Base-by-base conservation (phyloP, 192 early-diverging fungal genomes). In the Coemansia sp. region DNA sequence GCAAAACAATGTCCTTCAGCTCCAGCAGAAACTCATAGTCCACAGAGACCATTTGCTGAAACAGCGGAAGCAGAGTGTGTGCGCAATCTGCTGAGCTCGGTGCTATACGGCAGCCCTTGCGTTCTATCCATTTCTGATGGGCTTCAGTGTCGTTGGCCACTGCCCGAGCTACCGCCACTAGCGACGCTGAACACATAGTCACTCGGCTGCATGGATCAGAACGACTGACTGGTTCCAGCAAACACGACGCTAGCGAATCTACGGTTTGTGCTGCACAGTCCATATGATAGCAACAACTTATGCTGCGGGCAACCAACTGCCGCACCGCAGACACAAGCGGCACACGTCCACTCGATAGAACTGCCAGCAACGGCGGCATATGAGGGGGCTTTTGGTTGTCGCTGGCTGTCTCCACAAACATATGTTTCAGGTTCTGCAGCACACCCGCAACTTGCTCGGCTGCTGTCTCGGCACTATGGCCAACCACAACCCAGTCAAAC, bases 21-120 rank as follows among this genome's bases (percentile, higher is more conserved):
- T 60, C 29, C 21, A 67, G 48, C 35, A 67, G 14, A 17, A 67
- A 56, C 21, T 67, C 65, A 37, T 67, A 67, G 50, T 67, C 65
- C 16, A 67, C 65, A 25, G 65, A 59, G 9, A 67, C 65, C 50
- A 67, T 67, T 19, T 67, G 65, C 58, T 59, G 65, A 25, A 67
- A 67, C 38, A 67, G 48, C 27, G 16, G 27, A n/a, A 67, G 22
- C 27, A 59, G 47, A 22, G 35, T 26, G 17, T 41, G 12, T 3
- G 65, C 55, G 8, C n/a, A 10, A 27, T 16, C 26, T 6, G 25
- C 22, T 6, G 65, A 9, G 8, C 25, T 10, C 16, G 48, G 49
- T 10, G 17, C 27, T 21, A 67, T 54, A 3, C 14, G 50, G 26
- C 39, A 19, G 19, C 55, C 54, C 58, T 59, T 60, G 47, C 50